These are phyloP conservation scores for Ogataea trehaloabstinens DNA, from an alignment of 805 yeast genomes.

Conservation along the genomic window DNA sequence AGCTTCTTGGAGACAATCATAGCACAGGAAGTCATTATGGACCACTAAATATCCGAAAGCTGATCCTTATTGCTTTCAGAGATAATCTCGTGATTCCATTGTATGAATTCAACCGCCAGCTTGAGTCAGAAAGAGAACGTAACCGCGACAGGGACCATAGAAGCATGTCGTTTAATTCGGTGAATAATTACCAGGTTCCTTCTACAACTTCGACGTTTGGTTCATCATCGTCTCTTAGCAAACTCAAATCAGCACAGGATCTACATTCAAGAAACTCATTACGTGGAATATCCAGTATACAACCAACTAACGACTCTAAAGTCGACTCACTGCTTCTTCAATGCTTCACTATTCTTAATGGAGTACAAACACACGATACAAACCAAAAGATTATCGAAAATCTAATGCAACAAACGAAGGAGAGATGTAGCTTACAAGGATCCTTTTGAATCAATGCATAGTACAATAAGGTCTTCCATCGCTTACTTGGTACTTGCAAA, in stretches of 20 bases:
- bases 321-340: constrained; percentile 41
- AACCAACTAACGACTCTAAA: not conserved
- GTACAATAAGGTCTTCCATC: constrained; percentile 82
- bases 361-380: constrained; percentile 52
- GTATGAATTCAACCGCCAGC: constrained; percentile 41
- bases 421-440: constrained; percentile 17
- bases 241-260: constrained; percentile 2
- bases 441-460: constrained; percentile 27
- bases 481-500: constrained; percentile 69
- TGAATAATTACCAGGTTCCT: not conserved
- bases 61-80: constrained; percentile 46
- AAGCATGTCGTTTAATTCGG: constrained; percentile 9
- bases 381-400: constrained; percentile 60
- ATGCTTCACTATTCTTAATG: constrained; percentile 58
- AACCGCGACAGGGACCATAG: constrained; percentile 14
- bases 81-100: constrained; percentile 53
- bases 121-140: constrained; percentile 21
- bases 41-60: constrained; percentile 33
- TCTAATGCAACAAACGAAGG: constrained; percentile 35
- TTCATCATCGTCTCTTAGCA: constrained; percentile 7
- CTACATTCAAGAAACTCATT: not conserved
- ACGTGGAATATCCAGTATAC: constrained; percentile 1
- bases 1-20: constrained; percentile 12
- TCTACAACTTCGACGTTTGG: constrained; percentile 3
- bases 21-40: constrained; percentile 1